Evolutionary conservation across 1,284 basidiomycete genomes (phyloP).

Genomic region (Sporisorium scitamineum): DNA sequence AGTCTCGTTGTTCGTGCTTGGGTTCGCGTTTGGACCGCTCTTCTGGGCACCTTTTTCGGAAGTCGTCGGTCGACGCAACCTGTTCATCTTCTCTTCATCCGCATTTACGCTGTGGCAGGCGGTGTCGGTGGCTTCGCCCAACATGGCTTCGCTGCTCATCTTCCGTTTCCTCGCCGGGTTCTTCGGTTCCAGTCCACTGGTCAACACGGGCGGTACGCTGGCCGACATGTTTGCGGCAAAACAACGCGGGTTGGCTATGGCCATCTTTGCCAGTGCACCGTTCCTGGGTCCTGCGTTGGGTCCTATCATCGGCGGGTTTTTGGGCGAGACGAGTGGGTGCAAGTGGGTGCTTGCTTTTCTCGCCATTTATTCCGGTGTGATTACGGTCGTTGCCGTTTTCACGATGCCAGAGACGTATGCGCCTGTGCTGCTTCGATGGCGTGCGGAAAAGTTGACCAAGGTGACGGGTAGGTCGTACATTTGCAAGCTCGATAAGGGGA

Average conservation of each 20-base stretch:
- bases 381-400: slow-evolving; percentile 75
- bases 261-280: slow-evolving; percentile 79
- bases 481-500: slow-evolving; percentile 60
- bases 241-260: slow-evolving; percentile 78
- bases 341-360: slow-evolving; percentile 82
- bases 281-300: slow-evolving; percentile 77
- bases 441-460: slow-evolving; percentile 56
- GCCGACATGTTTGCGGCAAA: slow-evolving; percentile 78
- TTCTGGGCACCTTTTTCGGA: slow-evolving; percentile 78
- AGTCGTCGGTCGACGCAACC: slow-evolving; percentile 74
- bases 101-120: slow-evolving; percentile 77
- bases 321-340: slow-evolving; percentile 74
- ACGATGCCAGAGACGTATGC: slow-evolving; percentile 79
- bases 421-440: slow-evolving; percentile 57
- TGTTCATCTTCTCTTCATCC: slow-evolving; percentile 77
- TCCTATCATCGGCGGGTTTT: slow-evolving; percentile 69
- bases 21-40: slow-evolving; percentile 71
- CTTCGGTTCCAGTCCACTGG: slow-evolving; percentile 73
- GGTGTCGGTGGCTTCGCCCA: slow-evolving; percentile 76
- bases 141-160: slow-evolving; percentile 75
- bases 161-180: slow-evolving; percentile 79
- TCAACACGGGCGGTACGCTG: slow-evolving; percentile 73
- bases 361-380: slow-evolving; percentile 75
- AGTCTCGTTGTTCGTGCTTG: slow-evolving; percentile 79
- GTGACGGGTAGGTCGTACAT: slow-evolving; percentile 63